Evolutionary conservation across 495 filamentous ascomycete species (phyloP).

Genomic region (Penicillium bovifimosum): DNA sequence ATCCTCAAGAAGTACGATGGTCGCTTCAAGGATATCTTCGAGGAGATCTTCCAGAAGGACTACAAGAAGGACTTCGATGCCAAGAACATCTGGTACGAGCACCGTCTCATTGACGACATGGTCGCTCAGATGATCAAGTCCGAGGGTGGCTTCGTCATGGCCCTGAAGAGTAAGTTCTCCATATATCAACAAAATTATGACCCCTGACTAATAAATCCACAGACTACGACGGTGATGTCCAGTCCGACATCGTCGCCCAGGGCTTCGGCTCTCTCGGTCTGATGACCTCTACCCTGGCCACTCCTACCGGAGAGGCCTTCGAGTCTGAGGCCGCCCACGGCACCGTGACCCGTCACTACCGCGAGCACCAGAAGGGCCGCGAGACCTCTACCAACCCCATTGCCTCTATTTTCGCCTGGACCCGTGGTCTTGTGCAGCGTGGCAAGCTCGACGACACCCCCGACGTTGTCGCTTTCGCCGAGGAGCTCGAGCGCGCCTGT

Average conservation of each 20-base stretch:
- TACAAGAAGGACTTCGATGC: slow-evolving; percentile 87
- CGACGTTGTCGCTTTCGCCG: slow-evolving; percentile 81
- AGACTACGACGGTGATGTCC: slow-evolving; percentile 99
- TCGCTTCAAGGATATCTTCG: slow-evolving; percentile 98
- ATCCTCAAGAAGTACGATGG: slow-evolving; percentile 99
- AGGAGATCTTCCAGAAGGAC: slow-evolving; percentile 83
- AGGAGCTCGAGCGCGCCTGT: slow-evolving; percentile 89
- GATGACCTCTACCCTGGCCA: slow-evolving; percentile 96
- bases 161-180: slow-evolving; percentile 76
- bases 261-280: slow-evolving; percentile 96
- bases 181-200: not conserved
- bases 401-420: slow-evolving; percentile 98
- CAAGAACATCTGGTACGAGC: slow-evolving; percentile 96
- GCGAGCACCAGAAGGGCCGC: slow-evolving; percentile 93
- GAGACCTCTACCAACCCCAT: slow-evolving; percentile 99
- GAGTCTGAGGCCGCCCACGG: slow-evolving; percentile 98
- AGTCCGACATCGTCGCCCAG: slow-evolving; percentile 97
- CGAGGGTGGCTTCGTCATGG: slow-evolving; percentile 91
- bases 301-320: slow-evolving; percentile 90
- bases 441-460: slow-evolving; percentile 85
- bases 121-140: slow-evolving; percentile 99
- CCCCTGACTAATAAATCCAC: slow-evolving; percentile 2
- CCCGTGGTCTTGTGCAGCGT: slow-evolving; percentile 86
- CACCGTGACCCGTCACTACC: slow-evolving; percentile 96
- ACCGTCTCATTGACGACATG: slow-evolving; percentile 99